phyloP scores from a whole-genome alignment of 73 alveolate species.

The Effrenium voratum region DNA sequence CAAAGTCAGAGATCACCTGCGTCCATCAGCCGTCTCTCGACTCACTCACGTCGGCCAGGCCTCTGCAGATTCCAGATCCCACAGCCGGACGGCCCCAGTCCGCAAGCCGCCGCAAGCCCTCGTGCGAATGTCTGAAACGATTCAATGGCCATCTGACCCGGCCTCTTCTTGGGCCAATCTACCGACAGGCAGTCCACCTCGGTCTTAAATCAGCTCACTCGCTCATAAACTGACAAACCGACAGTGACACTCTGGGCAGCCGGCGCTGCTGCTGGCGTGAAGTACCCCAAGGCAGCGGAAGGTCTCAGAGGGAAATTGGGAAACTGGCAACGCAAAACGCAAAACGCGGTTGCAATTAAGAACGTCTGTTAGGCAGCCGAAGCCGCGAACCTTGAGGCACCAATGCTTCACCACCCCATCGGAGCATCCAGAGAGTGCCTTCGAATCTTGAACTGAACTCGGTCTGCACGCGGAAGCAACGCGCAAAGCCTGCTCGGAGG shows the following conservation, averaged over 20 bases:
- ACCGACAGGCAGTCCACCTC: slow-evolving; percentile 50
- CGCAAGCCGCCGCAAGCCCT: slow-evolving; percentile 82
- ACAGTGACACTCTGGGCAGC: not conserved
- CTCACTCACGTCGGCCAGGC: not conserved
- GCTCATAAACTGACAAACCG: not conserved
- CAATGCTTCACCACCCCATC: slow-evolving; percentile 60
- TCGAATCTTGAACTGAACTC: too few relatives aligned
- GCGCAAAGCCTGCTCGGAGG: slow-evolving; percentile 4
- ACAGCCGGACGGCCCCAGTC: slow-evolving; percentile 57
- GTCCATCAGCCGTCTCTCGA: not conserved
- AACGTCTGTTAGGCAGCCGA: not conserved
- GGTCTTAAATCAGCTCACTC: not conserved
- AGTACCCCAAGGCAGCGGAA: not conserved
- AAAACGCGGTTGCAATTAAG: too few relatives aligned
- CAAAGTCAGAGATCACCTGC: slow-evolving; percentile 33
- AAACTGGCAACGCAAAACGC: not conserved
- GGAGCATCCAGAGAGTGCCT: slow-evolving; percentile 67
- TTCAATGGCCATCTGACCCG: too few relatives aligned
- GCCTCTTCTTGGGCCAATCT: slow-evolving; percentile 63
- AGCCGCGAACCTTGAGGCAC: not conserved
- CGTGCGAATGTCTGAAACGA: too few relatives aligned
- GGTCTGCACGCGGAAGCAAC: too few relatives aligned
- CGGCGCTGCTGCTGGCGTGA: not conserved
- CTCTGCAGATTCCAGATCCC: slow-evolving; percentile 73
- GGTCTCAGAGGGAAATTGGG: not conserved